phyloP scores from a whole-genome alignment of 208 protist genomes.

The Acanthamoeba sp. region DNA sequence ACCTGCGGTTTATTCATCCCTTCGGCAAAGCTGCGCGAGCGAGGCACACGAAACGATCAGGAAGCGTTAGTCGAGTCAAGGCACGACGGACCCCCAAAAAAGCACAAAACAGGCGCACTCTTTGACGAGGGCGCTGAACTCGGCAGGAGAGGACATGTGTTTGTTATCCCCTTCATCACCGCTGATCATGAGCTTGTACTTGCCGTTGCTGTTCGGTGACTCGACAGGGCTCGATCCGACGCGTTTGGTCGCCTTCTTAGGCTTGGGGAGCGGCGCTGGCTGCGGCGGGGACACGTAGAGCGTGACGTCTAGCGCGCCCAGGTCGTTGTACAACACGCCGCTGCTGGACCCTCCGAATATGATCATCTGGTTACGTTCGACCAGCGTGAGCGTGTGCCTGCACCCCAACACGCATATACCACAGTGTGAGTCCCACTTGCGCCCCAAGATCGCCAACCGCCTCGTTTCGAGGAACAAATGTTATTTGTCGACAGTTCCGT shows the following conservation, averaged over 20 bases:
- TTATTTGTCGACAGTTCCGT: too few relatives aligned
- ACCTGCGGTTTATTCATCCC: not conserved
- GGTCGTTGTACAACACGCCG: slow-evolving; percentile 55
- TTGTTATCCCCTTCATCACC: not conserved
- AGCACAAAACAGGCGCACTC: not conserved
- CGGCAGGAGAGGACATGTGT: slow-evolving; percentile 28
- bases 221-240: not conserved
- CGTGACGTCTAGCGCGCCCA: slow-evolving; percentile 18
- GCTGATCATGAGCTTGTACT: not conserved
- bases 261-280: not conserved
- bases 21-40: not conserved
- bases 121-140: slow-evolving; percentile 13
- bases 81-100: not conserved
- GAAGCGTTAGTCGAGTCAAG: too few relatives aligned
- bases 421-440: too few relatives aligned
- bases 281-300: not conserved
- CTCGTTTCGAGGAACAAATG: too few relatives aligned
- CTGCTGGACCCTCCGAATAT: slow-evolving; percentile 46
- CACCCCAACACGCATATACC: not conserved
- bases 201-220: not conserved
- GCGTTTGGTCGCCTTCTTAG: not conserved
- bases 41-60: not conserved
- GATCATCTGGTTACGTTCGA: not conserved
- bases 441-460: too few relatives aligned
- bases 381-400: slow-evolving; percentile 32